A percentile compares a stretch with the other conserved stretches of the same genome.
phyloP scores from a whole-genome alignment of 2,329 filamentous ascomycete genomes.

The Pseudogymnoascus sp. region DNA sequence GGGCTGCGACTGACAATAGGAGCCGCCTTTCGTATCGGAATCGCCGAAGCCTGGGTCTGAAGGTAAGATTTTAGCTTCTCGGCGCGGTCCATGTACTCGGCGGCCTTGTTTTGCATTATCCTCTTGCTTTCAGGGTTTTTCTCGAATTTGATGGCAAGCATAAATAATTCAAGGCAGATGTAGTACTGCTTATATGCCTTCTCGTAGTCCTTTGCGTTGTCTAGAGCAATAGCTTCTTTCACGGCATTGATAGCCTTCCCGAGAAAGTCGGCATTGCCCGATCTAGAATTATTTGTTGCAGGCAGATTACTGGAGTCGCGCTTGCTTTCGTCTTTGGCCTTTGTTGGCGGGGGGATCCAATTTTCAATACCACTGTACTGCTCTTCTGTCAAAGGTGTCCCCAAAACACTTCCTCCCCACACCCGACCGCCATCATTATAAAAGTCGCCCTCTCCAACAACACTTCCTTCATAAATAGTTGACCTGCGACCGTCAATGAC shows the following conservation, averaged over 20 bases:
- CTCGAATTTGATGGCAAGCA: slow-evolving; percentile 96
- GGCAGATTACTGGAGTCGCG: neutral
- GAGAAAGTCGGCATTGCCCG: slow-evolving; percentile 16
- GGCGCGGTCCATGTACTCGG: slow-evolving; percentile 91
- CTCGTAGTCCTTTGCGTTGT: neutral
- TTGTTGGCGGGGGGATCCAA: neutral
- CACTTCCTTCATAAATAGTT: neutral
- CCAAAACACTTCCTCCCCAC: neutral
- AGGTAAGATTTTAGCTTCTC: slow-evolving; percentile 92
- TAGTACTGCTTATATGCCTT: neutral
- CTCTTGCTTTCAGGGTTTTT: slow-evolving; percentile 93
- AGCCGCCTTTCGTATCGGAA: neutral
- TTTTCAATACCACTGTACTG: neutral
- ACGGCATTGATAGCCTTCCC: neutral
- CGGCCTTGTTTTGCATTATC: slow-evolving; percentile 86
- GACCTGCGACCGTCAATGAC: neutral
- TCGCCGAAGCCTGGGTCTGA: neutral
- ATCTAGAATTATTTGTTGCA: neutral
- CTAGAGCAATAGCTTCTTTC: neutral
- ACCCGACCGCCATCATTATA: neutral
- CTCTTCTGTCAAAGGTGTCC: neutral
- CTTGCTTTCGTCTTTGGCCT: neutral
- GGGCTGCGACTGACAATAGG: neutral
- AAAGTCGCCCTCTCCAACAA: neutral
- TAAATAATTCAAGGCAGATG: slow-evolving; percentile 54